Evolutionary conservation across 345 rosid species (phyloP).

Genomic region (Acer campestre): DNA sequence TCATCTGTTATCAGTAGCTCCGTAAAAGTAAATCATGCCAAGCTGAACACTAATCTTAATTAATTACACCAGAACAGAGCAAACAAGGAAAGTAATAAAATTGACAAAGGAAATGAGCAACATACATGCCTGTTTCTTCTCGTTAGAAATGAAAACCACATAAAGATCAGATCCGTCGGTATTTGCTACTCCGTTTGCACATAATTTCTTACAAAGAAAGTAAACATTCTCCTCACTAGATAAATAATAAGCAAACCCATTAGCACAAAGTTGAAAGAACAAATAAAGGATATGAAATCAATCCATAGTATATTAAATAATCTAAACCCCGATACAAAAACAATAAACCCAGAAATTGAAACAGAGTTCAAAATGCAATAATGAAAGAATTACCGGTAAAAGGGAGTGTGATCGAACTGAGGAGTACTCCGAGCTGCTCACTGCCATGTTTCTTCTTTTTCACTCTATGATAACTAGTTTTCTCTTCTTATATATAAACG

Average conservation of each 20-base stretch:
- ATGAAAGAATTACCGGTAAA: conserved; percentile 1
- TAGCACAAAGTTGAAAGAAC: no score
- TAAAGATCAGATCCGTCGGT: conserved; percentile 66
- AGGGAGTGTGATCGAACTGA: conserved; percentile 28
- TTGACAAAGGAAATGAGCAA: no score
- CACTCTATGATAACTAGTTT: neutral
- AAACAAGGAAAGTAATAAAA: neutral
- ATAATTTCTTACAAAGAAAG: conserved; percentile 68
- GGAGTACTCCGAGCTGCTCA: neutral
- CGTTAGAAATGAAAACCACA: conserved; percentile 76
- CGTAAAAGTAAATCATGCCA: neutral
- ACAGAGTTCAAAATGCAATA: no score
- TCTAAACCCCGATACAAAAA: no score
- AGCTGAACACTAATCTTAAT: no score
- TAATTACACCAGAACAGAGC: neutral
- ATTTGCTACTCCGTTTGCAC: conserved; percentile 51
- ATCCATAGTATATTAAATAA: no score
- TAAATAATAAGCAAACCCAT: neutral
- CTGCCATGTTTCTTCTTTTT: neutral
- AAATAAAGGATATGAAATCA: neutral
- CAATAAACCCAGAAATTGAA: no score
- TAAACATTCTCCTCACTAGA: conserved; percentile 83
- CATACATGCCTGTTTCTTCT: conserved; percentile 71
- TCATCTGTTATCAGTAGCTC: neutral
- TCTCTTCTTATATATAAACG: no score